phyloP scores from a whole-genome alignment of 164 flowering plant genomes.

The Macadamia integrifolia region DNA sequence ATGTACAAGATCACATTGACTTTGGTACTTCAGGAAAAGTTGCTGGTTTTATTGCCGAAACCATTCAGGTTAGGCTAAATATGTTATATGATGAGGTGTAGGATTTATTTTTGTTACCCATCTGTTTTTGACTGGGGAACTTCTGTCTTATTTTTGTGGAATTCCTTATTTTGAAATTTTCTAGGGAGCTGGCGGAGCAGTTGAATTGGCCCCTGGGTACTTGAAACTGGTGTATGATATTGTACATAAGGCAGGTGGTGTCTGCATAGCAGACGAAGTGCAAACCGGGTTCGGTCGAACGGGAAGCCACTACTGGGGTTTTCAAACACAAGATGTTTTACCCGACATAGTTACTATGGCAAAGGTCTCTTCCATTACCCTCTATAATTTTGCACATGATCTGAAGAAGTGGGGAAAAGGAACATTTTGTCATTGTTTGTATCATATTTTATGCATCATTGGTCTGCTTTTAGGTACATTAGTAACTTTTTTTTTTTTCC shows the following conservation, averaged over 20 bases:
- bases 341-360: slow-evolving; percentile 99
- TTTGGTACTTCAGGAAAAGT: slow-evolving; percentile 89
- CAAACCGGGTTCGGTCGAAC: slow-evolving; percentile 99
- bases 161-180: slow-evolving; percentile 10
- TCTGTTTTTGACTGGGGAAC: background rate
- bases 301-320: slow-evolving; percentile 97
- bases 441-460: background rate
- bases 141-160: background rate
- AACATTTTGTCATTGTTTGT: too few relatives aligned
- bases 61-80: slow-evolving; percentile 69
- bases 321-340: slow-evolving; percentile 86
- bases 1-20: slow-evolving; percentile 90
- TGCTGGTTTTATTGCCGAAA: slow-evolving; percentile 97
- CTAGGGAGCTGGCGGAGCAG: slow-evolving; percentile 98
- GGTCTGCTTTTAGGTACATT: background rate
- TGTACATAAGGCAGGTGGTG: slow-evolving; percentile 91
- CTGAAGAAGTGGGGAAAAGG: background rate
- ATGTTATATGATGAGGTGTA: background rate
- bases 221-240: slow-evolving; percentile 83
- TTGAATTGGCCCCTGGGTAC: slow-evolving; percentile 95
- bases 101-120: background rate
- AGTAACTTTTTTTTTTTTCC: background rate
- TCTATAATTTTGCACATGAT: background rate
- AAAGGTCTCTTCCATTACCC: slow-evolving; percentile 48
- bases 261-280: slow-evolving; percentile 99